Conservation (phyloP, 352 stramenopile species). For the Pythium volutum region DNA sequence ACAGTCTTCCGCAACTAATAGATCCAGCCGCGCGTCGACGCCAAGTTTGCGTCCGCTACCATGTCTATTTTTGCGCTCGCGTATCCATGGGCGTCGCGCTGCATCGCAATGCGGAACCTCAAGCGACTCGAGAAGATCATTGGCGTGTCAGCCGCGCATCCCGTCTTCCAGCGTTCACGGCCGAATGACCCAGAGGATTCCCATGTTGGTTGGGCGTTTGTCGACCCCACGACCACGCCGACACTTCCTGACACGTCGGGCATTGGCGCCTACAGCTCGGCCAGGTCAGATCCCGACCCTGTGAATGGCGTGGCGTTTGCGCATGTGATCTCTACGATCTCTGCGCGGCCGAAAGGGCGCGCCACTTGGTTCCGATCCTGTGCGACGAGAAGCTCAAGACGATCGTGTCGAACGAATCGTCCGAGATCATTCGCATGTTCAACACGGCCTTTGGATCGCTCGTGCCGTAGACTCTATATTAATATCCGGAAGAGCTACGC, state of each 20-base stretch:
- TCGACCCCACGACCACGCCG: constrained; percentile 61
- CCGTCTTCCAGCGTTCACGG: constrained; percentile 75
- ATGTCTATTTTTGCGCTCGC: constrained; percentile 96
- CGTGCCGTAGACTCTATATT: constrained; percentile 62
- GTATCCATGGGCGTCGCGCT: constrained; percentile 89
- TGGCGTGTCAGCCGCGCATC: constrained; percentile 89
- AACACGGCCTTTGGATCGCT: constrained; percentile 76
- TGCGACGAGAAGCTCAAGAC: constrained; percentile 88
- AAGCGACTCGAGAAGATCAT: constrained; percentile 96
- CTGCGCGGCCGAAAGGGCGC: constrained; percentile 64
- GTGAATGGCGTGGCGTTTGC: constrained; percentile 63
- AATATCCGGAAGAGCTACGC: constrained; percentile 78
- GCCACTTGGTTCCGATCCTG: constrained; percentile 89
- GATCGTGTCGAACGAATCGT: constrained; percentile 94
- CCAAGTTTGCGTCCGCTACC: constrained; percentile 85
- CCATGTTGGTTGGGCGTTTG: constrained; percentile 81
- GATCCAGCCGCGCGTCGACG: constrained; percentile 56
- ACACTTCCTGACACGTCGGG: constrained; percentile 59
- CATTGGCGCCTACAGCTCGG: constrained; percentile 64
- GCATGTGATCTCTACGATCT: constrained; percentile 84
- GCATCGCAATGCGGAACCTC: constrained; percentile 84
- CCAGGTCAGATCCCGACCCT: constrained; percentile 54
- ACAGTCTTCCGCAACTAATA: constrained; percentile 84
- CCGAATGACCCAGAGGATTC: constrained; percentile 65
- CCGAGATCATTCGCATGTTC: constrained; percentile 93